Evolutionary conservation across 441 rosid species (phyloP), one percentile per base, ranked within the genome.

Genomic region (Pelargonium exstipulatum): DNA sequence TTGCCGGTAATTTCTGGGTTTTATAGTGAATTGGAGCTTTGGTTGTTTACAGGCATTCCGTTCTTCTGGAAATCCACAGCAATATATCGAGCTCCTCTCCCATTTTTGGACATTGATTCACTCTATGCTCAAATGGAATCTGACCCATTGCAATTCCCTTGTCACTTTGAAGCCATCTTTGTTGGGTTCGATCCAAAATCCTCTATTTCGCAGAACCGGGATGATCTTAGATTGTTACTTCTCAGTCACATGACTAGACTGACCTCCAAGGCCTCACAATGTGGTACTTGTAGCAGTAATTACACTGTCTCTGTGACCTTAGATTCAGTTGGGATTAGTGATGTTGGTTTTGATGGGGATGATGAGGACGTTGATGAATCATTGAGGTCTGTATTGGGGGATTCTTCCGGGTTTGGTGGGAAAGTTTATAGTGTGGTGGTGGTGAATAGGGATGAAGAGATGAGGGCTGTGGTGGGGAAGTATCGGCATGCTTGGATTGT

Each of bases 31-130:
- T 48, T 48, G 14, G 55, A 10, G 55, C 5, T 48, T 48, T 61
- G 64, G 16, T 24, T 61, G 3, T 13, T 35, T 13, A 20, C 80
- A 89, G 96, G 96, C 64, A 74, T 90, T 2, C 93, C 95, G 0
- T 81, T 92, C 64, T 75, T 95, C 42, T 92, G 92, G 91, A 95
- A 92, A 78, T 88, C 99, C 24, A 93, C 90, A 2, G 98, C 92
- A 73, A 95, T 95, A 29, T 88, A 92, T 75, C 95, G 97, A 29
- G 89, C 97, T 6, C 84, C 92, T 66, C 85, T 95, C 18, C 61
- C 61, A 5, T 55, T 55, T 55, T 2, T 55, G 61, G 61, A 55
- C 18, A 55, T 55, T 6, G 61, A 55, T 55, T 55, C 61, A 55
- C 61, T 55, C 26, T 55, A 22, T 9, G 20, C 12, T 22, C 61